Base-by-base conservation (phyloP, 1,139 yeast genomes). In the Candida glucosophila region DNA sequence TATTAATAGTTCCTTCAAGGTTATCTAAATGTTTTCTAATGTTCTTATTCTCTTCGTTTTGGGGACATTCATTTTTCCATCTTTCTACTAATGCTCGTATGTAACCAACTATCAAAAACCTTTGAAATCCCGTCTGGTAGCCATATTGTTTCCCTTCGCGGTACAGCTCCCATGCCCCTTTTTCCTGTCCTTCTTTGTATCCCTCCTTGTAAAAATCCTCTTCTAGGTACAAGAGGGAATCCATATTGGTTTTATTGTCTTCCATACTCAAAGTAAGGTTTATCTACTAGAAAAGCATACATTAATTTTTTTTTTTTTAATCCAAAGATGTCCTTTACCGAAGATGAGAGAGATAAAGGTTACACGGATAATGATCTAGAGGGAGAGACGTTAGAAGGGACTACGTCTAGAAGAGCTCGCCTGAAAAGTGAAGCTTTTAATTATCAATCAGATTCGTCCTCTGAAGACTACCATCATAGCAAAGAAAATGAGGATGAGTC, bases 91-190 rank as follows among this genome's bases (percentile, higher is more conserved):
- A 48, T 5, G 83, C 83, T 24, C 58, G 52, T 5, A 81, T 60
- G 28, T 77, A 72, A 1, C 93, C 93, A 3, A 80, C 47, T 0
- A 78, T 50, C 9, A 77, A 41, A 38, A 67, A 78, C 33, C 88
- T 55, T 47, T 79, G 88, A 42, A 73, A 80, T 1, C 86, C 92
- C 0, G 85, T 77, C 42, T 82, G 92, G 27, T 78, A 62, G 0
- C 94, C 94, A 41, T 67, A 78, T 37, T 78, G 82, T 38, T 74
- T 75, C 2, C 94, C 94, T 46, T 81, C 93, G 2, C 64, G 36
- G 28, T 53, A 58, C 24, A 67, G 71, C 22, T 59, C 55, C 23
- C 39, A 41, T 0, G 67, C 52, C 1, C 65, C 56, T 25, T 58
- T 61, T 8, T 47, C 46, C 30, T 58, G 61, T 2, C 90, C 88